Evolutionary conservation across 768 basidiomycete genomes (phyloP), one percentile per base, ranked within the genome.

Genomic region (Paxillus involutus): DNA sequence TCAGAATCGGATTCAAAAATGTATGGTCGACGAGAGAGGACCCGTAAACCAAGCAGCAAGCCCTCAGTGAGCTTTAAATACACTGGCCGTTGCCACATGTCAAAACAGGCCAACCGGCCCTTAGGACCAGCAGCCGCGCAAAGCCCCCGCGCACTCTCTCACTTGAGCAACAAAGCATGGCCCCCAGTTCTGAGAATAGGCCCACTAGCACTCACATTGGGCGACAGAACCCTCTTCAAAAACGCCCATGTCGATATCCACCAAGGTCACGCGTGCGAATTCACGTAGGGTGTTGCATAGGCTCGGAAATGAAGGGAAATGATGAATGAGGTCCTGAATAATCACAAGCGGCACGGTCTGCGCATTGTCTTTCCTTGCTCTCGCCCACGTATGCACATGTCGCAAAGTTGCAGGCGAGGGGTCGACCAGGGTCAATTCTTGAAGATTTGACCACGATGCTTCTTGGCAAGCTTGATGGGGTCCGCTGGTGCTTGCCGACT

Each of bases 241-340:
- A 45, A 37, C 39, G 49, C 53, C 39, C 19, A 29, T n/a, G n/a
- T 29, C 47, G 41, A 49, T 40, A 43, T 19, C 30, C 43, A 50
- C n/a, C 42, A 14, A 36, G 44, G 24, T 36, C 26, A 49, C 53
- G 40, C 13, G 56, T 29, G 43, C 50, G 33, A 42, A 40, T 55
- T 51, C 39, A 41, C 21, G 17, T 24, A 52, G 49, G 21, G n/a
- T 14, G 33, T 24, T 55, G 45, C 50, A 49, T 42, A 53, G 40
- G 14, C n/a, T 51, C 65, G 62, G 65, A 64, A 46, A 67, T 67
- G 55, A 64, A 51, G 36, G 19, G 24, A 43, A 36, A 37, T 44
- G 21, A 21, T 53, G 50, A 40, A 39, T 35, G 44, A 53, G 36
- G 39, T 44, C 17, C 16, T 44, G 44, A 40, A 52, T 44, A 37